These are phyloP conservation scores for Antitrichia curtipendula DNA, from an alignment of 225 moss, liverwort and hornwort genomes.

Conservation along the genomic window DNA sequence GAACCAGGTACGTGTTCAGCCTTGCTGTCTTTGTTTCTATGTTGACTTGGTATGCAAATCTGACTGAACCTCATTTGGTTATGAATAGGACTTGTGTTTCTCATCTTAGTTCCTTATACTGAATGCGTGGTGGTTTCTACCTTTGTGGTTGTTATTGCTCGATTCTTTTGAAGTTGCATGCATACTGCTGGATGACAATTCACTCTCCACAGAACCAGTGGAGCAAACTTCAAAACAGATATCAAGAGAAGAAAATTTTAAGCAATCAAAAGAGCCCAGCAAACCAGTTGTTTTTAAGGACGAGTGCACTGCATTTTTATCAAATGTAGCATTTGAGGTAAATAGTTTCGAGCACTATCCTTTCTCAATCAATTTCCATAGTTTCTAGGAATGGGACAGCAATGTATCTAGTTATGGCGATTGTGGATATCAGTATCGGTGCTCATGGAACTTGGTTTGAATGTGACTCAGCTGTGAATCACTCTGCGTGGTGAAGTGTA, in stretches of 20 bases:
- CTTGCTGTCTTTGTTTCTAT: not conserved
- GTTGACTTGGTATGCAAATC: not conserved
- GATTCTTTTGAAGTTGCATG: not conserved
- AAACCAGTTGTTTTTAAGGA: conserved; percentile 52
- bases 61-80: not conserved
- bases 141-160: not conserved
- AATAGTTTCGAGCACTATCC: not conserved
- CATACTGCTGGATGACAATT: not conserved
- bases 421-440: not conserved
- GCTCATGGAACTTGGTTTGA: not conserved
- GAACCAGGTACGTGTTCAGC: conserved; percentile 8
- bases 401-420: not conserved
- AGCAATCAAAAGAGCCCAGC: conserved; percentile 16
- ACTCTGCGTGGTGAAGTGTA: not conserved
- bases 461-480: not conserved
- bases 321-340: conserved; percentile 76
- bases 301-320: conserved; percentile 85
- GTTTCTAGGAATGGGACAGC: not conserved
- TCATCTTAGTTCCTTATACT: not conserved
- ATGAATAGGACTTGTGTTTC: not conserved
- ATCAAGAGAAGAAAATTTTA: not conserved
- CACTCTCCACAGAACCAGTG: not conserved
- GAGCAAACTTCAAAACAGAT: conserved; percentile 8
- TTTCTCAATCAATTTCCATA: not conserved
- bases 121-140: not conserved